Conservation (phyloP, 768 basidiomycete species). For the Boletus huronensis region DNA sequence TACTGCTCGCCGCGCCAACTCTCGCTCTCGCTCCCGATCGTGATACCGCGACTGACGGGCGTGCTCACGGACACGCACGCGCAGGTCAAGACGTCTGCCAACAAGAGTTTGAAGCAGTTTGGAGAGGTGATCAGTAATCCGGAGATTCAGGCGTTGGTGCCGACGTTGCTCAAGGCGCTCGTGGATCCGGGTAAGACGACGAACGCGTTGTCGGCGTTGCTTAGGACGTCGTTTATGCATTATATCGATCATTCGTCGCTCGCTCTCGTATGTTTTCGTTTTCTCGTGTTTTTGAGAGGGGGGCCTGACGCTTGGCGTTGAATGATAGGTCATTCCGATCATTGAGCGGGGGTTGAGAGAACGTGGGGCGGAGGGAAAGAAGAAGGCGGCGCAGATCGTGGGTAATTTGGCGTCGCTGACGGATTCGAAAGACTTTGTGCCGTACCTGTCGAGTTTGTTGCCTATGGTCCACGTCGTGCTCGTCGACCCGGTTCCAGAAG, state of each 20-base stretch:
- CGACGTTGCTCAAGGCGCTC: conserved; percentile 86
- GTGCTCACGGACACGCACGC: conserved; percentile 97
- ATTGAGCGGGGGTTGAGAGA: conserved; percentile 90
- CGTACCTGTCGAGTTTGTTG: conserved; percentile 84
- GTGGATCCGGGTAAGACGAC: conserved; percentile 93
- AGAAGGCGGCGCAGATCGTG: conserved; percentile 93
- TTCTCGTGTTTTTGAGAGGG: background rate
- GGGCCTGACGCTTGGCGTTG: background rate
- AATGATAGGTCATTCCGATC: conserved; percentile 88
- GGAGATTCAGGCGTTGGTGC: conserved; percentile 89
- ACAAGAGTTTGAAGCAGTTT: conserved; percentile 94
- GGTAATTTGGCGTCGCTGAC: conserved; percentile 94
- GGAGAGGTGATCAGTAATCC: conserved; percentile 98
- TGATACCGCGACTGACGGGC: conserved; percentile 92
- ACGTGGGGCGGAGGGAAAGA: conserved; percentile 90
- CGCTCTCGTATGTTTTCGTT: conserved; percentile 57
- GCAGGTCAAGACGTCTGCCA: conserved; percentile 89
- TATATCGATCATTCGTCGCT: conserved; percentile 97
- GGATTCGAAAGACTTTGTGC: conserved; percentile 89
- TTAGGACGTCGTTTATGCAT: conserved; percentile 96
- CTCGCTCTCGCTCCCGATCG: conserved; percentile 90
- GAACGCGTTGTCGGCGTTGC: conserved; percentile 75
- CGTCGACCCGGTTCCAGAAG: conserved; percentile 96
- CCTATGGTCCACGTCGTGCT: conserved; percentile 91
- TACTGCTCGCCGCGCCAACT: conserved; percentile 96